Evolutionary conservation across 2,329 filamentous ascomycete species (phyloP).

Genomic region (Ceratocystis huliohia): DNA sequence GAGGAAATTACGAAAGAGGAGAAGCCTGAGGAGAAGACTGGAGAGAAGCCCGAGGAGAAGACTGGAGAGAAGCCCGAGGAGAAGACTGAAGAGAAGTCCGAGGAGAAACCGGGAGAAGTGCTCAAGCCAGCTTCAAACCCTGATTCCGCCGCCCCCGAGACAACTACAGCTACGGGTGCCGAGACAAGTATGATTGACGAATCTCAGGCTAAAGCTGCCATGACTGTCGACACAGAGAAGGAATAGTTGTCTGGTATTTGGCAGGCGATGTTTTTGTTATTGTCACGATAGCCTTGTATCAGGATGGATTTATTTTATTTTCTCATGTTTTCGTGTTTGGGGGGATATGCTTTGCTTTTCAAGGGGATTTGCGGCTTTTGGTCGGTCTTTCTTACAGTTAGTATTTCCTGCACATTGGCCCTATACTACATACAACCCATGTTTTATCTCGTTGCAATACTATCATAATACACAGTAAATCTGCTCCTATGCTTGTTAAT

Average conservation of each 20-base stretch:
- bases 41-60: constrained; percentile 12
- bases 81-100: constrained; percentile 14
- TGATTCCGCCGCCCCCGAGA: constrained; percentile 15
- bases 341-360: background rate
- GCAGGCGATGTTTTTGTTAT: background rate
- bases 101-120: constrained; percentile 21
- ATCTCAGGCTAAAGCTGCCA: background rate
- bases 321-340: background rate
- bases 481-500: background rate
- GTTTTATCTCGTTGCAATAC: background rate
- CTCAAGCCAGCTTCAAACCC: constrained; percentile 2
- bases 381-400: background rate
- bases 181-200: too few relatives aligned
- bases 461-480: background rate
- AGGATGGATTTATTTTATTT: constrained; percentile 1
- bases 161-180: too few relatives aligned
- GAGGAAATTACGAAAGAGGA: constrained; percentile 15
- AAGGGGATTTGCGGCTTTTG: background rate
- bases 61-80: constrained; percentile 8
- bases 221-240: constrained; percentile 11
- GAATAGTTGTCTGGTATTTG: constrained; percentile 9
- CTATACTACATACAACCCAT: constrained; percentile 1
- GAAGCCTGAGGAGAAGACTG: background rate
- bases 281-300: background rate
- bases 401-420: background rate